Percentiles rank a stretch among this genome's conserved stretches.
These are phyloP conservation scores for Xylaria sp. DNA, from an alignment of 2,329 filamentous ascomycete genomes.

Conservation along the genomic window DNA sequence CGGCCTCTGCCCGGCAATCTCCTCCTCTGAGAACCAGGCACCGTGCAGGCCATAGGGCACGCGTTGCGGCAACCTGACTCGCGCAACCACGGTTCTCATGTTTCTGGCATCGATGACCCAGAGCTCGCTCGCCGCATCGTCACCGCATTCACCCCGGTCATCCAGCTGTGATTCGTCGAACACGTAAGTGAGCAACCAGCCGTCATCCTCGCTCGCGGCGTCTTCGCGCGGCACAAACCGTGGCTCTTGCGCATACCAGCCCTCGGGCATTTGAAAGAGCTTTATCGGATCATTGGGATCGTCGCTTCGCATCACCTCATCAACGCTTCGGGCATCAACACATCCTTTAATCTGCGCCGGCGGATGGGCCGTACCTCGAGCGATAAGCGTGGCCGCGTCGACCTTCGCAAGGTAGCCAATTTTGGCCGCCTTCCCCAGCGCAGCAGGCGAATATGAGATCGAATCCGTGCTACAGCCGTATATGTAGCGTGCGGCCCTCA, in stretches of 20 bases:
- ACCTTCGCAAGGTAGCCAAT: constrained; percentile 68
- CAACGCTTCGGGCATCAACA: constrained; percentile 59
- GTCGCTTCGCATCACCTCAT: constrained; percentile 51
- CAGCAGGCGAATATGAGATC: constrained; percentile 57
- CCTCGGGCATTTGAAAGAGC: constrained; percentile 62
- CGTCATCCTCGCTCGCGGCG: constrained; percentile 60
- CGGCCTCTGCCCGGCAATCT: constrained; percentile 52
- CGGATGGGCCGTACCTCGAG: constrained; percentile 49
- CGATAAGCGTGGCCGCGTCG: constrained; percentile 57
- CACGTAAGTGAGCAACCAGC: constrained; percentile 68
- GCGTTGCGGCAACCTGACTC: constrained; percentile 63
- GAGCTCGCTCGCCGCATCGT: constrained; percentile 58
- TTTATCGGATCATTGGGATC: constrained; percentile 59
- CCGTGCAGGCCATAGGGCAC: constrained; percentile 73
- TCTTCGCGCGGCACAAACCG: constrained; percentile 59
- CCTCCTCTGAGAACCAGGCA: constrained; percentile 59
- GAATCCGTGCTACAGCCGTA: constrained; percentile 68
- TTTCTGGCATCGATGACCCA: constrained; percentile 68
- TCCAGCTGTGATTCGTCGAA: constrained; percentile 70
- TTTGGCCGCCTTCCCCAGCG: constrained; percentile 66
- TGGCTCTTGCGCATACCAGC: constrained; percentile 68
- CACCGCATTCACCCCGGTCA: constrained; percentile 47
- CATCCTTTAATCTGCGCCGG: constrained; percentile 59
- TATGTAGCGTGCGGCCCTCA: constrained; percentile 61
- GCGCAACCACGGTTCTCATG: constrained; percentile 64